Evolutionary conservation across 2,329 filamentous ascomycete genomes (phyloP).

Genomic region (Penicillium verrucosum): DNA sequence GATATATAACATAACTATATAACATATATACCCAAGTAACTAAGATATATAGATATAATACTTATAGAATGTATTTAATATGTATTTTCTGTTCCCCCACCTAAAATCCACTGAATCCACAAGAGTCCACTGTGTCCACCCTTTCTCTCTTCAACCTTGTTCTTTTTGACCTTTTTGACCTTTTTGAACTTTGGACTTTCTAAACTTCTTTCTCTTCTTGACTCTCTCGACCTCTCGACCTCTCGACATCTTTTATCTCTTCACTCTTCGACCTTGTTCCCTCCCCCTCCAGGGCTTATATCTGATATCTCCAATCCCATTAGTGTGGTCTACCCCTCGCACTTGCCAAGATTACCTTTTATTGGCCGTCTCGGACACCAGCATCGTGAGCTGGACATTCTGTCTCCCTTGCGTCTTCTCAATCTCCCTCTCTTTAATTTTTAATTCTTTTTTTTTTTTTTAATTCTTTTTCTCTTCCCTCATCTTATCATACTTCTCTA

Average conservation of each 20-base stretch:
- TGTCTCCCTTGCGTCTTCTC: constrained; percentile 31
- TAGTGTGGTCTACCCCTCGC: neutral
- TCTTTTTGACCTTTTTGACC: neutral
- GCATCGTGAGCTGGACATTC: constrained; percentile 20
- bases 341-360: constrained; percentile 21
- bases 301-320: neutral
- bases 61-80: too few relatives aligned
- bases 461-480: constrained; percentile 3
- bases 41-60: too few relatives aligned
- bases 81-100: neutral
- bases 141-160: neutral
- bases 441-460: neutral
- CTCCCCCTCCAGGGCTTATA: neutral
- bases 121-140: constrained; percentile 8
- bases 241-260: neutral
- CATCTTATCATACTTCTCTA: neutral
- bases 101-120: neutral
- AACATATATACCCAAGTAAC: neutral
- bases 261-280: neutral
- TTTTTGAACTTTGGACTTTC: neutral
- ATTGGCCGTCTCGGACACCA: constrained; percentile 19
- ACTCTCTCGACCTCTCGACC: neutral
- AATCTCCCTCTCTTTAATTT: neutral
- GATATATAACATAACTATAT: neutral
- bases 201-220: neutral